Conservation (phyloP, 2,329 filamentous ascomycete genomes). For the Byssochlamys sp. region DNA sequence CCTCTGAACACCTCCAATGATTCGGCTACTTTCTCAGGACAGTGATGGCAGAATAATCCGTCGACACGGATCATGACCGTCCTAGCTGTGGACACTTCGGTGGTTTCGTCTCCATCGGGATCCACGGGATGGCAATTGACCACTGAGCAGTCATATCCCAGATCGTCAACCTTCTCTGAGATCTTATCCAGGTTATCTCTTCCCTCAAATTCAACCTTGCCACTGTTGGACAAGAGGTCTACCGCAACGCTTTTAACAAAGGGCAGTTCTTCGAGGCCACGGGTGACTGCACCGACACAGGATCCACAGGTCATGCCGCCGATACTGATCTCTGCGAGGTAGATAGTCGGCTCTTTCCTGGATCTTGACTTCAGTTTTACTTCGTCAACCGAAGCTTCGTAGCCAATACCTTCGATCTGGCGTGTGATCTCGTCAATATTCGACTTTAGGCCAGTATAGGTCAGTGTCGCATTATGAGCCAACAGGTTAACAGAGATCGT, state of each 20-base stretch:
- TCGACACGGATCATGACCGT: slow-evolving; percentile 57
- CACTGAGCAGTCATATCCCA: slow-evolving; percentile 58
- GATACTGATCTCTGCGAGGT: slow-evolving; percentile 41
- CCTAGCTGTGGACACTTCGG: slow-evolving; percentile 31
- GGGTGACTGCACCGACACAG: slow-evolving; percentile 43
- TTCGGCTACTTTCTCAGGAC: slow-evolving; percentile 42
- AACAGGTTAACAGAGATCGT: slow-evolving; percentile 55
- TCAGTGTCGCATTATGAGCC: slow-evolving; percentile 55
- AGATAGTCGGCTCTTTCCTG: slow-evolving; percentile 8
- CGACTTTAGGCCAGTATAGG: slow-evolving; percentile 42
- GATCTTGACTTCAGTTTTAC: slow-evolving; percentile 12
- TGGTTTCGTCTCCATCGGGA: slow-evolving; percentile 20
- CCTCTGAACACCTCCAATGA: slow-evolving; percentile 40
- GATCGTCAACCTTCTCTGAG: slow-evolving; percentile 42
- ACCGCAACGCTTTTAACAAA: slow-evolving; percentile 42
- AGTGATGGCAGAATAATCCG: slow-evolving; percentile 67
- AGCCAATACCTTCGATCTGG: slow-evolving; percentile 42
- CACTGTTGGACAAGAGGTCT: slow-evolving; percentile 44
- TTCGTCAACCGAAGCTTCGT: slow-evolving; percentile 36
- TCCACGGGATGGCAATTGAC: slow-evolving; percentile 32
- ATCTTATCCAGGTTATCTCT: slow-evolving; percentile 38
- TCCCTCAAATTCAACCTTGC: slow-evolving; percentile 40
- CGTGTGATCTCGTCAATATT: slow-evolving; percentile 40
- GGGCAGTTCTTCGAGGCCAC: slow-evolving; percentile 35
- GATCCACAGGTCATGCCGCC: slow-evolving; percentile 51